These are phyloP conservation scores for Vitis hybrid DNA, from an alignment of 177 flowering plant species.

Conservation along the genomic window DNA sequence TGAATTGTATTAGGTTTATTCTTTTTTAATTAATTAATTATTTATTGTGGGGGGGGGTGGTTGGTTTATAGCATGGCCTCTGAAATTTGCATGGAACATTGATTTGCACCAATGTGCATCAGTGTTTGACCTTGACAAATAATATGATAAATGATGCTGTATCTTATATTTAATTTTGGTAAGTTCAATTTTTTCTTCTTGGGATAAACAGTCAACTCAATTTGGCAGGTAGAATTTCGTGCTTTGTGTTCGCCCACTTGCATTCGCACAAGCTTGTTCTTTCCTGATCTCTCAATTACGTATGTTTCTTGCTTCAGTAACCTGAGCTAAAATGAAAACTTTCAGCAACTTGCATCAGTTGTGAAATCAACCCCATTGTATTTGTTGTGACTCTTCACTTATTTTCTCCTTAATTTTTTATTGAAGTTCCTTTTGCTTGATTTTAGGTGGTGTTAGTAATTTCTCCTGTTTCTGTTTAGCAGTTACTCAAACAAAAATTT, in stretches of 20 bases:
- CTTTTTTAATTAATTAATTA: too few species aligned
- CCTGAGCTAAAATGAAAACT: not conserved
- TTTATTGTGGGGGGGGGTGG: too few species aligned
- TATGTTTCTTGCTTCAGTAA: conserved; percentile 29
- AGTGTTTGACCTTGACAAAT: not conserved
- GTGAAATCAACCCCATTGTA: not conserved
- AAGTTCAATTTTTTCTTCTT: not conserved
- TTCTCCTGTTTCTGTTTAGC: conserved; percentile 18
- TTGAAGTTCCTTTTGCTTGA: not conserved
- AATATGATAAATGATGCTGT: not conserved
- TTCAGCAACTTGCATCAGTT: not conserved
- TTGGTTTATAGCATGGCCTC: too few species aligned
- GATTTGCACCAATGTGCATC: too few species aligned
- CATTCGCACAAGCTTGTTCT: conserved; percentile 59
- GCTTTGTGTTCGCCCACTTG: conserved; percentile 53
- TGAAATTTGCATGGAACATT: too few species aligned
- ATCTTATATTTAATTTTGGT: not conserved
- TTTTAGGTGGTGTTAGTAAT: not conserved
- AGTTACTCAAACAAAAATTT: conserved; percentile 81
- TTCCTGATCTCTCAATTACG: conserved; percentile 89
- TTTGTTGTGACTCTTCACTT: not conserved
- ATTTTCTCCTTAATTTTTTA: not conserved
- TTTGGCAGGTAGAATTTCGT: conserved; percentile 78
- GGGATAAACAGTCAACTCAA: not conserved
- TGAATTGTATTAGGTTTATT: too few species aligned